Evolutionary conservation across 2,329 filamentous ascomycete species (phyloP).

Genomic region (Aspergillus brasiliensis): DNA sequence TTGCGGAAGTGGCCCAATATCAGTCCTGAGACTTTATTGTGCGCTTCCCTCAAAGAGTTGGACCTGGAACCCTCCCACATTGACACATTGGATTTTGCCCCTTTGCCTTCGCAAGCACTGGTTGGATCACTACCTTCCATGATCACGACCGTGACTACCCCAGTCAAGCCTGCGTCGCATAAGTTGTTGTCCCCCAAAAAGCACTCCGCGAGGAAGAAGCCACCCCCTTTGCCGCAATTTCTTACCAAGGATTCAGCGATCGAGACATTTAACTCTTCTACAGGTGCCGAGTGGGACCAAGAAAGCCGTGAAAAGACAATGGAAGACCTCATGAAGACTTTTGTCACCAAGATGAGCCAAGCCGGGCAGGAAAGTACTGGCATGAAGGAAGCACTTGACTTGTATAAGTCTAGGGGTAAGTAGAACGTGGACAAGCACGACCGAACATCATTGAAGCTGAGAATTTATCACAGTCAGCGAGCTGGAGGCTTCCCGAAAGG

Average conservation of each 20-base stretch:
- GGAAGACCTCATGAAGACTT: conserved; percentile 69
- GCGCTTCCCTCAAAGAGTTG: conserved; percentile 11
- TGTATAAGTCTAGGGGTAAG: conserved; percentile 75
- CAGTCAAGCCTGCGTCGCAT: conserved; percentile 39
- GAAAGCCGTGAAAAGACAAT: conserved; percentile 75
- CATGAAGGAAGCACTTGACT: conserved; percentile 71
- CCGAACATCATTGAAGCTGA: neutral
- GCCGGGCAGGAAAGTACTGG: conserved; percentile 68
- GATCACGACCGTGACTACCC: conserved; percentile 32
- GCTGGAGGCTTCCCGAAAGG: conserved; percentile 55
- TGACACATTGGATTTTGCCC: conserved; percentile 16
- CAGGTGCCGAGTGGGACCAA: conserved; percentile 65
- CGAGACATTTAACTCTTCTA: conserved; percentile 55
- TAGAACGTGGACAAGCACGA: neutral
- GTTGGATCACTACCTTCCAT: conserved; percentile 21
- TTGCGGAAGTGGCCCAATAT: neutral
- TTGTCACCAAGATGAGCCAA: conserved; percentile 72
- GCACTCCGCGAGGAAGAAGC: conserved; percentile 41
- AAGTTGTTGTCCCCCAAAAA: conserved; percentile 23
- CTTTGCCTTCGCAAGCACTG: conserved; percentile 10
- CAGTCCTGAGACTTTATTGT: conserved; percentile 3
- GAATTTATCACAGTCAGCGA: conserved; percentile 54
- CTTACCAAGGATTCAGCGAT: conserved; percentile 75
- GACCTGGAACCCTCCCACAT: conserved; percentile 11
- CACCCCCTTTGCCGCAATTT: conserved; percentile 51